Base-by-base conservation (phyloP, 2,329 filamentous ascomycete genomes). In the Exophiala mesophila region DNA sequence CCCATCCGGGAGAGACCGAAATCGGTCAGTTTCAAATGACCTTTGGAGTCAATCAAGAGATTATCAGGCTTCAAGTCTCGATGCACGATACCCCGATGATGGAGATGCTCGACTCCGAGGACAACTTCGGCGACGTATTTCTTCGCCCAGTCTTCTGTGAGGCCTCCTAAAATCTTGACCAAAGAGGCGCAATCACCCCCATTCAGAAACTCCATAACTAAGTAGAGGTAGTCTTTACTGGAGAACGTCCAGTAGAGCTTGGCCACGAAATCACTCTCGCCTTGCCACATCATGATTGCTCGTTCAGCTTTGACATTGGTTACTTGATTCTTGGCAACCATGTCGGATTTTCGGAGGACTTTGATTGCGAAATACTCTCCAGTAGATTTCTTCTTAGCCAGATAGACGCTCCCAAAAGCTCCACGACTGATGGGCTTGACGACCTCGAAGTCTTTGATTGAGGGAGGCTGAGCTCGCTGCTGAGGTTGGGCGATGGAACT, bases 281-380 rank as follows among this genome's bases (percentile, higher is more conserved):
- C 92, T 68, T 98, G 92, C 87, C 92, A 97, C 92, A 98, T 98
- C 92, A 98, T 97, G 61, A 98, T 98, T 16, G 94, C 94, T 54
- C 92, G 80, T 66, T 98, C 92, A 6, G 94, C 92, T 66, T 98
- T 97, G 59, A 98, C 92, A 59, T 98, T 98, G 55, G 92, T 95
- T 55, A 98, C 89, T 62, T 98, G 92, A 63, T 98, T 98, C 67
- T 98, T 98, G 49, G 92, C 92, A 50, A 98, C 88, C 92, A 98
- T 98, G 71, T 98, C 92, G n/a, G 92, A 89, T 67, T 98, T 98
- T 62, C 97, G 97, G 46, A 98, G 66, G 1, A 97, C 92, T 61
- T 98, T 98, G 69, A 98, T 97, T 7, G 92, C 92, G 63, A 90
- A 98, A 64, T 98, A 98, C 59, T 98, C 92, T 33, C 89, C 90